Percentiles rank a stretch among this genome's conserved stretches.
Conservation (phyloP, 176 grass and related monocot genomes). For the Olyra latifolia region DNA sequence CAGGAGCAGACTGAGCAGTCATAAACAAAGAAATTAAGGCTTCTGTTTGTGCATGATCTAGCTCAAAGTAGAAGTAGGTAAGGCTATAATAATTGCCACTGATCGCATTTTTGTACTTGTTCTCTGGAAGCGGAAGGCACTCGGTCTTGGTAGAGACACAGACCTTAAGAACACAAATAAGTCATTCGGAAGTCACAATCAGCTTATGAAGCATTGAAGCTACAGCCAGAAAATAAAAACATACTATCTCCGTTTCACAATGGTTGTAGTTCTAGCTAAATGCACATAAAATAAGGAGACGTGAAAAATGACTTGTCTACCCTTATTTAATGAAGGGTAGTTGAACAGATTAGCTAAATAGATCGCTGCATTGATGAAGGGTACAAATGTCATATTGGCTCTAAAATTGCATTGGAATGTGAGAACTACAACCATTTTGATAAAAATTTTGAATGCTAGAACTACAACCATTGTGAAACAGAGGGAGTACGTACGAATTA, state of each 20-base stretch:
- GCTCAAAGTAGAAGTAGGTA: slow-evolving; percentile 70
- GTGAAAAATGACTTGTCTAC: too few relatives aligned
- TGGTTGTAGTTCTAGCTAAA: too few relatives aligned
- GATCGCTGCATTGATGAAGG: too few relatives aligned
- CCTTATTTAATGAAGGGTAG: too few relatives aligned
- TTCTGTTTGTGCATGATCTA: slow-evolving; percentile 73
- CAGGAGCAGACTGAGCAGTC: slow-evolving; percentile 13
- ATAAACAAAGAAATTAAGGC: slow-evolving; percentile 68
- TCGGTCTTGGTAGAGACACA: slow-evolving; percentile 38
- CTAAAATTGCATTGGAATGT: too few relatives aligned
- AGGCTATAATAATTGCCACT: slow-evolving; percentile 51
- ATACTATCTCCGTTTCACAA: too few relatives aligned
- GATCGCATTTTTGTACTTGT: slow-evolving; percentile 64
- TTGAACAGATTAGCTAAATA: too few relatives aligned
- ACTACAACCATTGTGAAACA: too few relatives aligned
- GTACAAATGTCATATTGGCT: too few relatives aligned
- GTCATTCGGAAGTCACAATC: neutral
- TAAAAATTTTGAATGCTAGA: too few relatives aligned
- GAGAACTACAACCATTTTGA: too few relatives aligned
- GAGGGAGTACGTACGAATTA: slow-evolving; percentile 17
- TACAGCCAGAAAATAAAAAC: slow-evolving; percentile 32
- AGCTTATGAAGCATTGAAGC: slow-evolving; percentile 7
- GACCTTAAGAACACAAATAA: slow-evolving; percentile 60
- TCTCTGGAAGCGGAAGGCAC: slow-evolving; percentile 61
- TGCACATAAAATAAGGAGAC: too few relatives aligned